These are phyloP conservation scores for Stephania yunnanensis DNA, from an alignment of 164 flowering plant species.

Conservation along the genomic window DNA sequence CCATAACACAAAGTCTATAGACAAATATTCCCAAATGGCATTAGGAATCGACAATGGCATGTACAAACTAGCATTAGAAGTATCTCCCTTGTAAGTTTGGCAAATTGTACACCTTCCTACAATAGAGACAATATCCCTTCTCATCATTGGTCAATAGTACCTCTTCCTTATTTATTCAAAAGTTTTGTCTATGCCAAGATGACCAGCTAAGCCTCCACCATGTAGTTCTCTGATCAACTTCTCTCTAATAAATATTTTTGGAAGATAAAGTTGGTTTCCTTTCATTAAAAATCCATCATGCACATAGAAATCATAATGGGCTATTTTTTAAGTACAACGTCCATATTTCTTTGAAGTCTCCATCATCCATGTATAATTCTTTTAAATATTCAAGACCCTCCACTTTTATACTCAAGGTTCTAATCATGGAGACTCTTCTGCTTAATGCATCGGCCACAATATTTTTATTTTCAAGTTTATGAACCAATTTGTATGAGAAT, in stretches of 20 bases:
- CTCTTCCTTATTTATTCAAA: no score
- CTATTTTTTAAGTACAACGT: neutral
- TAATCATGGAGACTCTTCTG: neutral
- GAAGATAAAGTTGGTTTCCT: neutral
- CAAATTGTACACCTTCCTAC: no score
- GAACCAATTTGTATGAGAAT: neutral
- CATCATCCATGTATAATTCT: neutral
- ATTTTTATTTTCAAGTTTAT: neutral
- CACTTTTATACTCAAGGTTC: neutral
- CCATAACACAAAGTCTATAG: no score
- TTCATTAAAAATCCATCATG: neutral
- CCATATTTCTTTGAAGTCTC: neutral
- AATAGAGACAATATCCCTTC: no score
- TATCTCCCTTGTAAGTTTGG: no score
- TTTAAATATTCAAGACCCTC: conserved; percentile 4
- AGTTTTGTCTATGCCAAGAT: no score
- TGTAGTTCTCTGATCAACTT: no score
- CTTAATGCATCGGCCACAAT: neutral
- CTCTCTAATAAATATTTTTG: neutral
- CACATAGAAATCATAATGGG: neutral
- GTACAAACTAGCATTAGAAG: no score
- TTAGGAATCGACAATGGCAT: no score
- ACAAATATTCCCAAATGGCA: no score
- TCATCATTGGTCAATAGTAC: no score
- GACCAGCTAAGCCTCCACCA: no score